A percentile compares a stretch with the other conserved stretches of the same genome.
Conservation (phyloP, 805 yeast species). For the Lipomyces oligophaga region DNA sequence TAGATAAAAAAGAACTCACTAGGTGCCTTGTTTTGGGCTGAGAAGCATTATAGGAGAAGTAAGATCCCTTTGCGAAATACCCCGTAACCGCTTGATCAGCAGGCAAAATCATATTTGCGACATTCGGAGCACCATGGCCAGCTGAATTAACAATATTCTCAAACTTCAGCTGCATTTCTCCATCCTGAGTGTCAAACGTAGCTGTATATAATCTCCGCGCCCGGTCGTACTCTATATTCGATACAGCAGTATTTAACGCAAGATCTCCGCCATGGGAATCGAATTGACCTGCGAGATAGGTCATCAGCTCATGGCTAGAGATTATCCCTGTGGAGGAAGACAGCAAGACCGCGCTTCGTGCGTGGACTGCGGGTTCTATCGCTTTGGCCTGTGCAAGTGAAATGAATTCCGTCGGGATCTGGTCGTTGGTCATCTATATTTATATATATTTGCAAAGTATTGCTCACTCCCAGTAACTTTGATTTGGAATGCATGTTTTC, state of each 20-base stretch:
- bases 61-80: constrained; percentile 80
- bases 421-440: background rate
- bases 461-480: constrained; percentile 42
- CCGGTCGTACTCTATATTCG: constrained; percentile 35
- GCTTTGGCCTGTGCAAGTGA: constrained; percentile 44
- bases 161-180: constrained; percentile 43
- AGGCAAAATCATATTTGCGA: constrained; percentile 70
- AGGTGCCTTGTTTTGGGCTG: constrained; percentile 52
- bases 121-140: constrained; percentile 69
- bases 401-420: constrained; percentile 55
- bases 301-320: constrained; percentile 73
- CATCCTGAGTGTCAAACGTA: constrained; percentile 26
- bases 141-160: constrained; percentile 71
- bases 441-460: background rate
- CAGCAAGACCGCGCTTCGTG: constrained; percentile 55
- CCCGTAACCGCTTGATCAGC: constrained; percentile 52
- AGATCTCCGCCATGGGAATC: constrained; percentile 61
- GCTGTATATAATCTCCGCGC: constrained; percentile 31
- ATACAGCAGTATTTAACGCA: constrained; percentile 59
- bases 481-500: constrained; percentile 52
- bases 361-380: constrained; percentile 65
- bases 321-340: constrained; percentile 85
- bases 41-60: constrained; percentile 55
- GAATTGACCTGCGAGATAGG: constrained; percentile 51
- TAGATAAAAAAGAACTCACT: constrained; percentile 8